Percentiles rank a stretch among this genome's conserved stretches.
These are phyloP conservation scores for Aspergillus avenaceus DNA, from an alignment of 495 filamentous ascomycete genomes.

Conservation along the genomic window DNA sequence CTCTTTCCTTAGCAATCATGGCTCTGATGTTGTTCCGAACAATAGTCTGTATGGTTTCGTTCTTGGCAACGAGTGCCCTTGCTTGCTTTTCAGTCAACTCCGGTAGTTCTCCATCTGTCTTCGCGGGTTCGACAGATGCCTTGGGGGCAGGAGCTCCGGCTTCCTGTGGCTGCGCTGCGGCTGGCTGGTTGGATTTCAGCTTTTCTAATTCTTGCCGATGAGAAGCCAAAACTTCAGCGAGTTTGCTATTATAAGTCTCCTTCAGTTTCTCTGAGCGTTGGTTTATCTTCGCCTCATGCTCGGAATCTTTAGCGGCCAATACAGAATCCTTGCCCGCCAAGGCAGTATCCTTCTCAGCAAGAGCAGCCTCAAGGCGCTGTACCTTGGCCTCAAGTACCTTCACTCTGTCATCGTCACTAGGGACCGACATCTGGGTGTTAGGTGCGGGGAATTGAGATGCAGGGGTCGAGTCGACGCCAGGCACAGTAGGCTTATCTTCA, in stretches of 20 bases:
- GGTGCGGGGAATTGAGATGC: conserved; percentile 36
- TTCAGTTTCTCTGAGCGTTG: conserved; percentile 70
- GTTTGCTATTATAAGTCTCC: conserved; percentile 61
- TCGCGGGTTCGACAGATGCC: conserved; percentile 35
- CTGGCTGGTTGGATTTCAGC: conserved; percentile 57
- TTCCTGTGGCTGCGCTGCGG: conserved; percentile 53
- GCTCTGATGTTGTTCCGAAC: conserved; percentile 63
- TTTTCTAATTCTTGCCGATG: conserved; percentile 60
- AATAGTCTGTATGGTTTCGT: conserved; percentile 61
- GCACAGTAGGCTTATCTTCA: conserved; percentile 9
- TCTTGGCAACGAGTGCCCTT: conserved; percentile 58
- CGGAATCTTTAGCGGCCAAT: conserved; percentile 35
- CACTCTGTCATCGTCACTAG: conserved; percentile 32
- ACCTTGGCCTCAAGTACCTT: conserved; percentile 44
- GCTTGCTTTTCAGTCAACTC: conserved; percentile 57
- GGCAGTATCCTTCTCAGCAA: conserved; percentile 42
- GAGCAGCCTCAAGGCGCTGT: conserved; percentile 44
- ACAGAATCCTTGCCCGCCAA: conserved; percentile 39
- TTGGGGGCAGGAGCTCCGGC: conserved; percentile 30
- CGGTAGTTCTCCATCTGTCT: conserved; percentile 25
- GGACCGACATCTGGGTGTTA: conserved; percentile 17
- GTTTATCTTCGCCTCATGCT: conserved; percentile 56
- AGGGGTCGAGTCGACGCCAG: conserved; percentile 31
- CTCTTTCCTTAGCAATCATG: conserved; percentile 52
- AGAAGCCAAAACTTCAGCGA: conserved; percentile 54